Conservation (phyloP, 2,329 filamentous ascomycete species). For the Fusarium clavum region DNA sequence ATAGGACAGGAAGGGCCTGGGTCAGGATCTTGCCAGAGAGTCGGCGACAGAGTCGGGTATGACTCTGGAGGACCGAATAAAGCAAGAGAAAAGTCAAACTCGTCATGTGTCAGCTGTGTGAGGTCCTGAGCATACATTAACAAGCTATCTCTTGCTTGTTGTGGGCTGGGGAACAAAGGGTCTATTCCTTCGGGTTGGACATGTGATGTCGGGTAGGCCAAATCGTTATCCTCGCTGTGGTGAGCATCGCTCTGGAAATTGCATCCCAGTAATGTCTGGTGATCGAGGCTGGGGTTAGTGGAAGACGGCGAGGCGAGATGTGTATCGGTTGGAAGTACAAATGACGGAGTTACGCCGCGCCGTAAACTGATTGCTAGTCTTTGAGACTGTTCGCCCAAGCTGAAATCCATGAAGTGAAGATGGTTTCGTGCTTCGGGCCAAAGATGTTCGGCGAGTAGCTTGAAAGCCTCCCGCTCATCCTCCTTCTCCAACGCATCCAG, state of each 20-base stretch:
- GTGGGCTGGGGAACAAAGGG: background rate
- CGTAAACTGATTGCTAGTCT: rapidly evolving
- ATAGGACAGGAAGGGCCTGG: background rate
- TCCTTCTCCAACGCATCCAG: slow-evolving; percentile 7
- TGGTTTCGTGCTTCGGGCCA: slow-evolving; percentile 34
- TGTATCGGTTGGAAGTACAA: rapidly evolving
- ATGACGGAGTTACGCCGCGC: background rate
- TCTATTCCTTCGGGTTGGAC: background rate
- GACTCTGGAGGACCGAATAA: background rate
- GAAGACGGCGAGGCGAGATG: background rate
- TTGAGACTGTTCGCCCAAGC: background rate
- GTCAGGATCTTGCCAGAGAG: background rate
- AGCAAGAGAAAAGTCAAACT: background rate
- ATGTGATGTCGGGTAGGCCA: too few species aligned
- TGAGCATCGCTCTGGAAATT: background rate
- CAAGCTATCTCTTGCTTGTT: background rate
- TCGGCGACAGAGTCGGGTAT: too few species aligned
- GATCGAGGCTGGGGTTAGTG: rapidly evolving
- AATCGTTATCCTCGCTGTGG: too few species aligned
- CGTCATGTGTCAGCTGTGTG: background rate
- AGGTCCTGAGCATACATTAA: background rate
- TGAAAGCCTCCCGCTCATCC: slow-evolving; percentile 26
- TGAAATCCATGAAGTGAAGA: slow-evolving; percentile 6
- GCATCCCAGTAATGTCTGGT: background rate
- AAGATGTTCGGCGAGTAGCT: background rate